Percentiles rank a stretch among this genome's conserved stretches.
Evolutionary conservation across 352 stramenopile genomes (phyloP).

Genomic region (Elongisporangium anandrum): DNA sequence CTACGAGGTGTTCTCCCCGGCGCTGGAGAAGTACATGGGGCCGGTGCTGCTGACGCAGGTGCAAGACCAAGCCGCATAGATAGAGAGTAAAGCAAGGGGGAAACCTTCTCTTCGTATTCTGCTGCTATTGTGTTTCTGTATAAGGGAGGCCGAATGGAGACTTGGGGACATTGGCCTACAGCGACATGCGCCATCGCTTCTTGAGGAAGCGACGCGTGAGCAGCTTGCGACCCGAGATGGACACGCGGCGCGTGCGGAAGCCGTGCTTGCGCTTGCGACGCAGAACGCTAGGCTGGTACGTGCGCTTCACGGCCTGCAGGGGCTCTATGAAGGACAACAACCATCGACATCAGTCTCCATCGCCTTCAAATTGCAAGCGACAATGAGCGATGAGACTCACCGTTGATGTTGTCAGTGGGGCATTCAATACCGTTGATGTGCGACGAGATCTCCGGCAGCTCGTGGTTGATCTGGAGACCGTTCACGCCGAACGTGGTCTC

Average conservation of each 20-base stretch:
- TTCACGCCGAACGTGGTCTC: constrained; percentile 24
- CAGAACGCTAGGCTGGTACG: constrained; percentile 83
- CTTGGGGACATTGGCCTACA: constrained; percentile 27
- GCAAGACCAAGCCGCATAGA: neutral
- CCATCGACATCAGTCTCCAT: neutral
- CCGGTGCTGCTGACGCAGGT: constrained; percentile 30
- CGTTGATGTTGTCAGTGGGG: constrained; percentile 39
- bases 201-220: constrained; percentile 81
- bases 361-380: constrained; percentile 1
- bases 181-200: constrained; percentile 80
- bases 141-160: neutral
- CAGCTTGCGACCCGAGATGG: constrained; percentile 71
- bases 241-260: constrained; percentile 73
- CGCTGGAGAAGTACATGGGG: constrained; percentile 77
- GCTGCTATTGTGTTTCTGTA: constrained; percentile 9
- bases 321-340: constrained; percentile 32
- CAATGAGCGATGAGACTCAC: constrained; percentile 10
- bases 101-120: constrained; percentile 5
- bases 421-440: constrained; percentile 33
- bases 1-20: constrained; percentile 86
- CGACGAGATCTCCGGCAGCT: constrained; percentile 29
- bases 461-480: constrained; percentile 22
- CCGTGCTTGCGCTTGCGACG: constrained; percentile 85
- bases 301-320: constrained; percentile 76
- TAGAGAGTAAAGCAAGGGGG: constrained; percentile 1